Base-by-base conservation (phyloP, 768 basidiomycete genomes). In the Amanita brunnescens region DNA sequence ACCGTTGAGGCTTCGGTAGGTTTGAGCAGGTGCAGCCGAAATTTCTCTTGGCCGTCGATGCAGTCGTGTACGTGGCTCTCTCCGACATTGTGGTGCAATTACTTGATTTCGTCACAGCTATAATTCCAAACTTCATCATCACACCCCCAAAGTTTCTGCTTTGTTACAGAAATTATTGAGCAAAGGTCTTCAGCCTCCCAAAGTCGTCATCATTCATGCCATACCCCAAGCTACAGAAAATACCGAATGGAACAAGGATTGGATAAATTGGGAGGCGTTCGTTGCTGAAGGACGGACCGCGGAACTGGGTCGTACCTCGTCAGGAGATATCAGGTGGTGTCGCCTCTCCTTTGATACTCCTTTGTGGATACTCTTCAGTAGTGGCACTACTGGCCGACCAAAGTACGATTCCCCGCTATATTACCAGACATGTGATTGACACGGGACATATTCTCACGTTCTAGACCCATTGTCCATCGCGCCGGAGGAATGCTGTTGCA, bases 301-400 rank as follows among this genome's bases (percentile, higher is more conserved):
- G 47, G 69, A 71, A 54, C 68, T 79, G 16, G 82, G 80, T 45
- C 70, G 74, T 16, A 65, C 70, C n/a, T 45, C 61, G 21, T 65
- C 72, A 34, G 82, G 80, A 54, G 81, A 85, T 66, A 82, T 87
- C 56, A 63, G 73, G 55, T 90, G 84, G 77, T 58, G 68, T 45
- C 73, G 80, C 43, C 70, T 75, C 34, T 66, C 73, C 10, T 91
- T 91, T 66, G 79, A 89, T 63, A 74, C 80, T 62, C 88, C 88
- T n/a, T 72, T 91, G 6, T 91, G 87, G 87, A 85, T 91, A 54
- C 73, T 91, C 26, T 91, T 91, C 68, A 87, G 84, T 55, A 87
- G 84, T 47, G 89, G 88, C 9, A 91, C 89, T 26, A 91, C 89
- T 30, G 88, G 88, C 43, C 67, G 71, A 23, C 81, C 81, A 30